These are phyloP conservation scores for Fusarium xylarioides DNA, from an alignment of 2,329 filamentous ascomycete species.

Conservation along the genomic window DNA sequence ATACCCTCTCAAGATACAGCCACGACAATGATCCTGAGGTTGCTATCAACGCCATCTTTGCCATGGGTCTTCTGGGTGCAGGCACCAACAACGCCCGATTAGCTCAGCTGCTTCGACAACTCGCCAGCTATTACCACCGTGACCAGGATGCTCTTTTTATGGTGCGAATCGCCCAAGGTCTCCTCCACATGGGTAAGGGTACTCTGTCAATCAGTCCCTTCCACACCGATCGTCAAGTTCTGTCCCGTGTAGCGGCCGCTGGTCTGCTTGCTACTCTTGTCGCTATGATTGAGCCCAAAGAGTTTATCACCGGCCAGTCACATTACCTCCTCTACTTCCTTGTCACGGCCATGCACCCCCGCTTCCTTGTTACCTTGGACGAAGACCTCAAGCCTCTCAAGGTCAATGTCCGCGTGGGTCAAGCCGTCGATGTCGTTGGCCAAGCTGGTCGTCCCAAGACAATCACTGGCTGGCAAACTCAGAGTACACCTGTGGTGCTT, in stretches of 20 bases:
- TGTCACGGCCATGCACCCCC: slow-evolving; percentile 94
- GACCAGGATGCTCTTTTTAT: slow-evolving; percentile 98
- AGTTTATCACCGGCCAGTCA: slow-evolving; percentile 71
- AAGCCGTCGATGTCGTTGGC: slow-evolving; percentile 97
- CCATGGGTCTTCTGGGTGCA: slow-evolving; percentile 96
- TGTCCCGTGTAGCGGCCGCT: slow-evolving; percentile 89
- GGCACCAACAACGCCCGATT: slow-evolving; percentile 98
- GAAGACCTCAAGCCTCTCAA: slow-evolving; percentile 93
- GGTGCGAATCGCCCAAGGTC: slow-evolving; percentile 97
- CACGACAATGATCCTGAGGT: slow-evolving; percentile 99
- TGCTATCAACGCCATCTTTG: slow-evolving; percentile 97
- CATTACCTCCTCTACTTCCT: slow-evolving; percentile 99
- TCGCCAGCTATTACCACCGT: slow-evolving; percentile 97
- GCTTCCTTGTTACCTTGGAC: slow-evolving; percentile 95
- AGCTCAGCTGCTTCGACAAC: slow-evolving; percentile 90
- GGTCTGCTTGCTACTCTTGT: slow-evolving; percentile 90
- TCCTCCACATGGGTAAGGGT: slow-evolving; percentile 99
- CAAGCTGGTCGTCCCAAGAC: slow-evolving; percentile 98
- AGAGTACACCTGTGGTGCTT: slow-evolving; percentile 96
- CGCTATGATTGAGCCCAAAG: slow-evolving; percentile 94
- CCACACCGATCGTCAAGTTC: slow-evolving; percentile 96
- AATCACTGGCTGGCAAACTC: slow-evolving; percentile 99
- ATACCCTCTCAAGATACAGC: slow-evolving; percentile 95
- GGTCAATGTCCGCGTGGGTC: slow-evolving; percentile 95
- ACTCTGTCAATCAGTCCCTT: slow-evolving; percentile 97